Percentiles rank a stretch among this genome's conserved stretches.
These are phyloP conservation scores for Colletotrichum spaethianum DNA, from an alignment of 2,329 filamentous ascomycete genomes.

Conservation along the genomic window DNA sequence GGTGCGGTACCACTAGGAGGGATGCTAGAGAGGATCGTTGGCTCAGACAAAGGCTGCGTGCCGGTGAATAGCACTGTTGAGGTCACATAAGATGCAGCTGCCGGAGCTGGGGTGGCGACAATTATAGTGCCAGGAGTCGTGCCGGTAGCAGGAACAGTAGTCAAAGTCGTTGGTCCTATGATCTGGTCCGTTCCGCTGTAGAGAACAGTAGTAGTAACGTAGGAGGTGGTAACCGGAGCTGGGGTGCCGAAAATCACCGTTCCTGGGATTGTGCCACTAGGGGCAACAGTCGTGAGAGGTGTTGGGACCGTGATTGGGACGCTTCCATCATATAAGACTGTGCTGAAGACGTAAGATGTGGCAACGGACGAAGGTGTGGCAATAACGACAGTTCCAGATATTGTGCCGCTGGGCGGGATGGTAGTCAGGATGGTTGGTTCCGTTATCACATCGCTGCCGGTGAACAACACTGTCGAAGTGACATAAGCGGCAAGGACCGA, in stretches of 20 bases:
- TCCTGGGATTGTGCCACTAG: not conserved
- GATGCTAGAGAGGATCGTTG: conserved; percentile 22
- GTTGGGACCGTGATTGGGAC: conserved; percentile 12
- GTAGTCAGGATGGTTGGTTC: conserved; percentile 19
- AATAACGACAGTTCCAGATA: conserved; percentile 33
- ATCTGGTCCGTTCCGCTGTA: conserved; percentile 3
- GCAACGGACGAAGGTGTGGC: conserved; percentile 13
- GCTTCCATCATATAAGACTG: conserved; percentile 18
- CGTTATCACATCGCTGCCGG: conserved; percentile 1
- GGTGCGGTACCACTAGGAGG: conserved; percentile 17
- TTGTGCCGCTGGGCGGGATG: conserved; percentile 15
- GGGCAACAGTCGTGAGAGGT: not conserved
- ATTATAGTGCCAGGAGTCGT: conserved; percentile 25
- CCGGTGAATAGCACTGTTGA: not conserved
- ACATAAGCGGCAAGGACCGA: conserved; percentile 8
- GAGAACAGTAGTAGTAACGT: conserved; percentile 3
- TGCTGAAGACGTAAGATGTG: conserved; percentile 23
- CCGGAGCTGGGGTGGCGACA: not conserved
- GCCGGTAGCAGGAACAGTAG: conserved; percentile 3
- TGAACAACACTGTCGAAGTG: conserved; percentile 11
- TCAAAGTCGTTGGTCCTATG: not conserved
- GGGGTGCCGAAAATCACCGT: conserved; percentile 6
- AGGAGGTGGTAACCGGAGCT: not conserved
- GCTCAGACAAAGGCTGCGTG: conserved; percentile 7
- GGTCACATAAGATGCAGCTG: not conserved